These are phyloP conservation scores for Leccinum subtestaceum DNA, from an alignment of 768 basidiomycete genomes.

Conservation along the genomic window DNA sequence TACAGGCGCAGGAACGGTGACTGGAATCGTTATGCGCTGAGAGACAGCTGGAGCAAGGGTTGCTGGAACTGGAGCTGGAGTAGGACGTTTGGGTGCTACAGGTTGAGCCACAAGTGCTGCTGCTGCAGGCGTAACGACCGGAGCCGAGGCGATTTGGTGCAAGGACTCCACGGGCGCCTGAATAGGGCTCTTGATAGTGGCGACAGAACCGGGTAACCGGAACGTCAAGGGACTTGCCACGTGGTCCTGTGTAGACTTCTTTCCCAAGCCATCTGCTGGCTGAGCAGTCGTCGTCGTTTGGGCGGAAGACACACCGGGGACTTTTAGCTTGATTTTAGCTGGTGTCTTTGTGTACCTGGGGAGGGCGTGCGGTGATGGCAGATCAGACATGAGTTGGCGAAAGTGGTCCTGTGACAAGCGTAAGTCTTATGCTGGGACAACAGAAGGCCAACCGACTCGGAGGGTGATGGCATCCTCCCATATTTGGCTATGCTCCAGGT, in stretches of 20 bases:
- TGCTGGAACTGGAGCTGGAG: slow-evolving; percentile 18
- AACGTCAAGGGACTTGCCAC: slow-evolving; percentile 19
- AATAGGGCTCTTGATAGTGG: slow-evolving; percentile 19
- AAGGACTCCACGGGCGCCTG: slow-evolving; percentile 18
- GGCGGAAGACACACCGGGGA: slow-evolving; percentile 40
- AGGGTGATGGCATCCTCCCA: slow-evolving; percentile 76
- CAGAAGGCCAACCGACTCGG: slow-evolving; percentile 43
- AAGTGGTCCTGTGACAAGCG: slow-evolving; percentile 58
- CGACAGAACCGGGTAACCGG: slow-evolving; percentile 22
- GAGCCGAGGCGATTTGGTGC: slow-evolving; percentile 18
- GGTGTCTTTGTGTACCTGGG: slow-evolving; percentile 56
- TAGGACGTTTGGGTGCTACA: slow-evolving; percentile 27
- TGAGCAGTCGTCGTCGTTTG: slow-evolving; percentile 11
- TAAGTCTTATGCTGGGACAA: slow-evolving; percentile 10
- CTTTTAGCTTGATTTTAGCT: slow-evolving; percentile 72
- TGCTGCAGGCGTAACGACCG: slow-evolving; percentile 12
- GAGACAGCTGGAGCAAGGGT: slow-evolving; percentile 24
- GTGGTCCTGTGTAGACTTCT: slow-evolving; percentile 20
- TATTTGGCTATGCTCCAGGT: slow-evolving; percentile 78
- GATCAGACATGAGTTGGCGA: slow-evolving; percentile 71
- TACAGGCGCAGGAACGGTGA: slow-evolving; percentile 12
- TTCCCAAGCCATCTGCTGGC: slow-evolving; percentile 12
- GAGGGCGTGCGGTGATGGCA: slow-evolving; percentile 65
- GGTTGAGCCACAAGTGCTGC: slow-evolving; percentile 15
- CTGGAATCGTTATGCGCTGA: slow-evolving; percentile 20